Conservation (phyloP, 208 protist genomes). For the Acanthamoeba culbertsoni region DNA sequence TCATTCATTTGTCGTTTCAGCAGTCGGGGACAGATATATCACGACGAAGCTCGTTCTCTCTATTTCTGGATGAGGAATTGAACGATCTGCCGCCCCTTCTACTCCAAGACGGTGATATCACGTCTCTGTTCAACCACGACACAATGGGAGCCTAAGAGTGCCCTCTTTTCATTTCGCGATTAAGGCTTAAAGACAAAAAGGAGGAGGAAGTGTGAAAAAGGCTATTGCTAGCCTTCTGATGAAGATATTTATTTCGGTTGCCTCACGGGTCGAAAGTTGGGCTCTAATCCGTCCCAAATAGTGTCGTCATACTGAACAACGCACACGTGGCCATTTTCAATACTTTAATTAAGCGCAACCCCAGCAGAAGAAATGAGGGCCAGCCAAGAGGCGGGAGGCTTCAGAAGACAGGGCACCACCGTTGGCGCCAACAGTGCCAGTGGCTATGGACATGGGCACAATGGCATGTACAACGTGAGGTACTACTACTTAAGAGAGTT, state of each 20-base stretch:
- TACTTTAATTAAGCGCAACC: neutral
- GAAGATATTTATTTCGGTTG: too few relatives aligned
- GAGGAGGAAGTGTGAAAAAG: too few relatives aligned
- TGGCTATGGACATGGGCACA: conserved; percentile 24
- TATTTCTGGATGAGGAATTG: conserved; percentile 7
- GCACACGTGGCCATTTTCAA: too few relatives aligned
- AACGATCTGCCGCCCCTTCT: neutral
- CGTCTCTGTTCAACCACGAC: neutral
- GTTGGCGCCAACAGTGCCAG: conserved; percentile 28
- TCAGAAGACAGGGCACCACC: neutral
- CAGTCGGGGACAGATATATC: neutral
- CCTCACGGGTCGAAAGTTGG: too few relatives aligned
- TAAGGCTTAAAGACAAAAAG: too few relatives aligned
- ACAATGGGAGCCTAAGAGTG: neutral
- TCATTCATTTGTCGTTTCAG: neutral
- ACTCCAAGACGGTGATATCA: conserved; percentile 4
- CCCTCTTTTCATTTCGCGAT: neutral
- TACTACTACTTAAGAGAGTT: neutral
- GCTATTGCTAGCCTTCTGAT: too few relatives aligned
- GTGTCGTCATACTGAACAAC: too few relatives aligned
- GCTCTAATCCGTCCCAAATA: too few relatives aligned
- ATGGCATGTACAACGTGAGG: neutral
- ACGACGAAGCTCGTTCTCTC: neutral
- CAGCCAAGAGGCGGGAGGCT: neutral
- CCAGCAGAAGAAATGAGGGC: neutral